Evolutionary conservation across 306 rosid species (phyloP), one percentile per base, ranked within the genome.

Genomic region (Pterocarpus macrocarpus): DNA sequence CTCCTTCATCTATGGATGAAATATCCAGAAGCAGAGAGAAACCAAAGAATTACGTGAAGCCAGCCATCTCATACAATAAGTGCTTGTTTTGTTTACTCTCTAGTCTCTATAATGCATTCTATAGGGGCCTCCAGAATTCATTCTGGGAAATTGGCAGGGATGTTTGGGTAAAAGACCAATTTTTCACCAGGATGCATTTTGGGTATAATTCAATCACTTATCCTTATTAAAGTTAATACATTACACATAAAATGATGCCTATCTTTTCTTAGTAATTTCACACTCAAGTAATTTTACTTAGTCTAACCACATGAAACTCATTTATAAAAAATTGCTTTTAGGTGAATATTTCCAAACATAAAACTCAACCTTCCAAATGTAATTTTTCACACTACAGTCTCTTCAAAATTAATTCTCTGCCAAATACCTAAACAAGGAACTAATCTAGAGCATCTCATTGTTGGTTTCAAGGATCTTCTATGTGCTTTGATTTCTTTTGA

Each of bases 11-110:
- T 41, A 62, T 6, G 63, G 13, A 75, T 64, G 47, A 63, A 64
- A 49, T 65, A 77, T 30, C 74, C 80, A 55, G 64, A 61, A 81
- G 41, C 28, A 49, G 72, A 30, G 35, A 41, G 69, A 64, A 64
- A 43, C 14, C 57, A 57, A 64, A 53, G 75, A 56, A 53, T 43
- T 73, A 15, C 14, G 38, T 53, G 56, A 71, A 41, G 64, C 38
- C 73, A 53, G 62, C 56, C 69, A 73, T 72, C 79, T 39, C 22
- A 38, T 35, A 12, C 32, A 32, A 55, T 41, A 62, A 44, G 16
- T 10, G 52, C 53, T 35, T 55, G 53, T 69, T 30, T 69, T 38
- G 14, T 49, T 12, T 22, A 73, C 39, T 28, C 44, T 47, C 41
- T 43, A 59, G 58, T 75, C 69, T 43, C 56, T 12, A 5, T 13